Evolutionary conservation across 495 filamentous ascomycete species (phyloP).

Genomic region (Lasiosphaeris hirsuta): DNA sequence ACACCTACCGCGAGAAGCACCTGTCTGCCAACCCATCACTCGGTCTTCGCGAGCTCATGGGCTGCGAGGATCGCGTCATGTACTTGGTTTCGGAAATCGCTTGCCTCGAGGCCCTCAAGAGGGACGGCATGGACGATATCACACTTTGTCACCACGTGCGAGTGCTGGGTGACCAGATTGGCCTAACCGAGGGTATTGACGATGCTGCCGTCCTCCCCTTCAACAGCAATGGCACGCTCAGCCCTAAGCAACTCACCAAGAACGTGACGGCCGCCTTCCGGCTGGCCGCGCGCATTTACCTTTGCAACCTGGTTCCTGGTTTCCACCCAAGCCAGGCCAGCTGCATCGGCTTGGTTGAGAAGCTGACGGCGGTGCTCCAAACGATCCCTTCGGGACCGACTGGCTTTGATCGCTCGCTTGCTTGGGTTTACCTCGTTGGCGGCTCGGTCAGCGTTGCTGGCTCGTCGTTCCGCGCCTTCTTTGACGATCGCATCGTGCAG

Average conservation of each 20-base stretch:
- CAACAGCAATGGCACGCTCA: constrained; percentile 69
- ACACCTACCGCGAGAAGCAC: constrained; percentile 89
- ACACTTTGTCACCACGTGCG: constrained; percentile 81
- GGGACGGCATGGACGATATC: constrained; percentile 75
- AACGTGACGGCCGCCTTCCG: constrained; percentile 91
- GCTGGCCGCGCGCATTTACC: constrained; percentile 87
- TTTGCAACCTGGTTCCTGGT: constrained; percentile 88
- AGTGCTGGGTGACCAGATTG: constrained; percentile 76
- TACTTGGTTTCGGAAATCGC: constrained; percentile 97
- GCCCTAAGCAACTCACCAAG: constrained; percentile 73
- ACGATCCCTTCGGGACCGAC: constrained; percentile 75
- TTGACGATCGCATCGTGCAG: constrained; percentile 64
- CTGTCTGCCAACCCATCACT: constrained; percentile 62
- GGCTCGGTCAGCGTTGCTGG: constrained; percentile 67
- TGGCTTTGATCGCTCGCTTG: constrained; percentile 86
- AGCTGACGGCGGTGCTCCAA: constrained; percentile 65
- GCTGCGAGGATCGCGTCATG: constrained; percentile 96
- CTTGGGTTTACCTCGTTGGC: constrained; percentile 88
- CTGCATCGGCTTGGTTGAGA: constrained; percentile 69
- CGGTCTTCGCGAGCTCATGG: constrained; percentile 91
- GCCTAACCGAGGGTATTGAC: constrained; percentile 64
- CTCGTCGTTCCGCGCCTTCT: constrained; percentile 71
- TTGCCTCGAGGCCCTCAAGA: constrained; percentile 86
- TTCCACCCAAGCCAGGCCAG: constrained; percentile 67
- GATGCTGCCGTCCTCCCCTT: constrained; percentile 51